Base-by-base conservation (phyloP, 2,329 filamentous ascomycete genomes). In the Pezicula rhizophila region DNA sequence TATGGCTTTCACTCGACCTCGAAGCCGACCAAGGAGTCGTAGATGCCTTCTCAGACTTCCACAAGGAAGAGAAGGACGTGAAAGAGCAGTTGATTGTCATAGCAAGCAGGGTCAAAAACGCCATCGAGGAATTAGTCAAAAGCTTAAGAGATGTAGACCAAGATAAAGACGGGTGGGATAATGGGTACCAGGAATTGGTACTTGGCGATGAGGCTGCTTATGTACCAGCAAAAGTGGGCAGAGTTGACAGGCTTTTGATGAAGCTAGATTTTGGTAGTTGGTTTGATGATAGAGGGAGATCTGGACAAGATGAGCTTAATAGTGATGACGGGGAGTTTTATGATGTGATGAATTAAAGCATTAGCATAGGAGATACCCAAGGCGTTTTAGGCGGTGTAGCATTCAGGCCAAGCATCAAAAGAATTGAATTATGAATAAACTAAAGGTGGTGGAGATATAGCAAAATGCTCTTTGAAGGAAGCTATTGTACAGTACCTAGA, bases 211-310 rank as follows among this genome's bases (percentile, higher is more conserved):
- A 71, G 35, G 74, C 71, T 0, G 68, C 67, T 53, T 96, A 88
- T 64, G 75, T 84, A 26, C 85, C 89, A 1, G 77, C 80, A 53
- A 82, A 85, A 52, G 79, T 89, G 3, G 88, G 88, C 0, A 87
- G 89, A 1, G 81, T 96, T 41, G 89, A 96, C 69, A 76, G 87
- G 50, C 68, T 96, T 63, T 67, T 96, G 63, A 95, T 96, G 89
- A 96, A 96, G 72, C 71, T 96, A 59, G 90, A 96, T 56, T 66
- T 66, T 56, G 64, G 64, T 5, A 58, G 60, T 0, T 66, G 64
- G 64, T 65, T 66, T 52, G 57, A 61, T 50, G 53, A 28, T 18
- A 51, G 45, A 33, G 56, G 42, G 46, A 48, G 39, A 8, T 41
- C 42, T 31, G 51, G 33, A 4, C 49, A 50, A 7, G 49, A 51